Conservation (phyloP, 306 rosid species). For the Glycyrrhiza uralensis region DNA sequence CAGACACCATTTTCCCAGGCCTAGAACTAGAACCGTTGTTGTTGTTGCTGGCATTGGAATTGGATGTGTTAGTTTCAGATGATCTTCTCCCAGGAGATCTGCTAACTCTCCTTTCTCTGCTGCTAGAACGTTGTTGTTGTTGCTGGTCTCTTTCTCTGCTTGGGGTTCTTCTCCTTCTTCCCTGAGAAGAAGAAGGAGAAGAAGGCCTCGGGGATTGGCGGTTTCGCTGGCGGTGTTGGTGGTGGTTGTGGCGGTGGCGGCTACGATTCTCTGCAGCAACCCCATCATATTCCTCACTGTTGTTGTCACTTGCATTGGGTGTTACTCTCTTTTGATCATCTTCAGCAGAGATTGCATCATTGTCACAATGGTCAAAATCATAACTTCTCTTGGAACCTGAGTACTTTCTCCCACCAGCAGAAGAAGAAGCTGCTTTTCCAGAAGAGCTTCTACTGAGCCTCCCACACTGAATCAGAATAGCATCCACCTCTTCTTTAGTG, state of each 20-base stretch:
- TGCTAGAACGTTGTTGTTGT: conserved; percentile 63
- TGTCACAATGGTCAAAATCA: conserved; percentile 72
- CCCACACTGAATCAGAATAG: conserved; percentile 90
- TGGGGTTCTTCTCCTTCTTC: conserved; percentile 93
- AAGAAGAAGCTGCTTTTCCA: conserved; percentile 61
- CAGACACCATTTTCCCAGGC: conserved; percentile 93
- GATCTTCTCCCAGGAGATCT: conserved; percentile 85
- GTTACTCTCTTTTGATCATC: conserved; percentile 40
- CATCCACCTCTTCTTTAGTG: conserved; percentile 90
- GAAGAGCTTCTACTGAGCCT: conserved; percentile 94
- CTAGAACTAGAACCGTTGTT: conserved; percentile 37
- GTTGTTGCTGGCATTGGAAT: conserved; percentile 23
- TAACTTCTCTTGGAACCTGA: conserved; percentile 94
- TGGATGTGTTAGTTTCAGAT: conserved; percentile 30
- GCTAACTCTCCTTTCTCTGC: conserved; percentile 85
- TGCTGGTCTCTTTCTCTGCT: conserved; percentile 81
- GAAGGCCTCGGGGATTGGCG: conserved; percentile 50
- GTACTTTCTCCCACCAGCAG: conserved; percentile 60
- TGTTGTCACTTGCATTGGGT: conserved; percentile 29
- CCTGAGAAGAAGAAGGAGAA: conserved; percentile 43
- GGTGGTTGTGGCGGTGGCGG: conserved; percentile 30
- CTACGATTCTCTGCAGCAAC: conserved; percentile 36
- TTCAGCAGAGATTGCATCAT: conserved; percentile 39
- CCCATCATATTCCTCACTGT: conserved; percentile 39
- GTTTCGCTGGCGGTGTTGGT: conserved; percentile 48